phyloP scores from a whole-genome alignment of 163 green algal genomes.

The Chlorella variabilis region DNA sequence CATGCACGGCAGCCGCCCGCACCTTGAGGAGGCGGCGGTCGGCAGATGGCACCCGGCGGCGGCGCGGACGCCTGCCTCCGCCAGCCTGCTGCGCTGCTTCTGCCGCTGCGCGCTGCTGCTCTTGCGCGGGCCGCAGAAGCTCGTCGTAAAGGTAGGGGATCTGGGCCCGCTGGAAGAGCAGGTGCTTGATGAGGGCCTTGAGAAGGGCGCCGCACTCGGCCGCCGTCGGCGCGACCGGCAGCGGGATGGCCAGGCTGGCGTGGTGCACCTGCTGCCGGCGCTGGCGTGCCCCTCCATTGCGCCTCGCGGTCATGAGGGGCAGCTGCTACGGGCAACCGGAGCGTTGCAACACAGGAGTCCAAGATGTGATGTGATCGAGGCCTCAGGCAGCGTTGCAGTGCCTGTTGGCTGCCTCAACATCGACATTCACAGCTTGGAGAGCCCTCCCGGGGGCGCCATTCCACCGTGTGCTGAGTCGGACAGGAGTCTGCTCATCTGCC shows the following conservation, averaged over 20 bases:
- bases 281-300: no score
- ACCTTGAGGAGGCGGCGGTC: slow-evolving; percentile 14
- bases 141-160: slow-evolving; percentile 42
- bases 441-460: no score
- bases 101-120: background rate
- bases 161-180: slow-evolving; percentile 42
- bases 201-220: slow-evolving; percentile 6
- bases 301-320: no score
- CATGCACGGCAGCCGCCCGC: background rate
- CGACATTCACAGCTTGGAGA: no score
- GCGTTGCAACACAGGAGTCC: no score
- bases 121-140: slow-evolving; percentile 5
- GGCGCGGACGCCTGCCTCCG: background rate
- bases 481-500: no score
- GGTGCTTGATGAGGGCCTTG: slow-evolving; percentile 36
- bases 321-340: no score
- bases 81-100: background rate
- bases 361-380: no score
- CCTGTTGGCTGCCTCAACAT: no score
- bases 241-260: slow-evolving; percentile 10
- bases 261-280: no score
- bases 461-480: no score
- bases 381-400: no score
- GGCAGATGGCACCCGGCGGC: background rate
- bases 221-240: background rate